Evolutionary conservation across 768 basidiomycete species (phyloP).

Genomic region (Lactarius indigo): DNA sequence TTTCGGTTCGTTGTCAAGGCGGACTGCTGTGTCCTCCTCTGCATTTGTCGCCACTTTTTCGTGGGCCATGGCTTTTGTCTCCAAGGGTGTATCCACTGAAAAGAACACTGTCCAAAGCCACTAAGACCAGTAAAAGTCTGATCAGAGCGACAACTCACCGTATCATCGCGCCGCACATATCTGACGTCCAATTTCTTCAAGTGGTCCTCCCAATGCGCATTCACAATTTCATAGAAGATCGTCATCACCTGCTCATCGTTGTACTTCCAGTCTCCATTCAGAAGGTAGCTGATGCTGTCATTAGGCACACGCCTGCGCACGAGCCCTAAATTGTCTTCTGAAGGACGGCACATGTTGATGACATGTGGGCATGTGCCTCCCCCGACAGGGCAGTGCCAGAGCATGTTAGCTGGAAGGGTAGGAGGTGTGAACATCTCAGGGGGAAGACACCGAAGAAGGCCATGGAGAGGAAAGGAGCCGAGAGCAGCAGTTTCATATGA

Average conservation of each 20-base stretch:
- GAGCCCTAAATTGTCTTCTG: constrained; percentile 32
- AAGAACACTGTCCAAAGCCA: neutral
- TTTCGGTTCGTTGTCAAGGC: neutral
- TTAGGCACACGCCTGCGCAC: constrained; percentile 20
- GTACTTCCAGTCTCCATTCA: constrained; percentile 11
- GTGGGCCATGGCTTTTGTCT: constrained; percentile 3
- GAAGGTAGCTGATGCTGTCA: neutral
- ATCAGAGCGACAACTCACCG: neutral
- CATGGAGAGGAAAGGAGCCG: neutral
- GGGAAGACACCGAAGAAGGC: constrained; percentile 33
- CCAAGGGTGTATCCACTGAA: constrained; percentile 19
- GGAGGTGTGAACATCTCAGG: constrained; percentile 37
- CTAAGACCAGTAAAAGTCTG: neutral
- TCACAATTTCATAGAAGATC: constrained; percentile 27
- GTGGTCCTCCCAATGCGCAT: constrained; percentile 28
- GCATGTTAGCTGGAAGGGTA: constrained; percentile 39
- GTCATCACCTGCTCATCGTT: constrained; percentile 16
- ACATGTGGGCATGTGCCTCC: constrained; percentile 37
- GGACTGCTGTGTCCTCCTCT: neutral
- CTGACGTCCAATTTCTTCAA: constrained; percentile 25
- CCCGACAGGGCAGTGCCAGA: constrained; percentile 50
- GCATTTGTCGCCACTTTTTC: constrained; percentile 1
- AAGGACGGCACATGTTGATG: constrained; percentile 46
- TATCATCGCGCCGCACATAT: neutral
- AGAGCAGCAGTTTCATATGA: constrained; percentile 21